A percentile compares a stretch with the other conserved stretches of the same genome.
Conservation (phyloP, 169 alveolate species). For the Plasmodium cynomolgi region DNA sequence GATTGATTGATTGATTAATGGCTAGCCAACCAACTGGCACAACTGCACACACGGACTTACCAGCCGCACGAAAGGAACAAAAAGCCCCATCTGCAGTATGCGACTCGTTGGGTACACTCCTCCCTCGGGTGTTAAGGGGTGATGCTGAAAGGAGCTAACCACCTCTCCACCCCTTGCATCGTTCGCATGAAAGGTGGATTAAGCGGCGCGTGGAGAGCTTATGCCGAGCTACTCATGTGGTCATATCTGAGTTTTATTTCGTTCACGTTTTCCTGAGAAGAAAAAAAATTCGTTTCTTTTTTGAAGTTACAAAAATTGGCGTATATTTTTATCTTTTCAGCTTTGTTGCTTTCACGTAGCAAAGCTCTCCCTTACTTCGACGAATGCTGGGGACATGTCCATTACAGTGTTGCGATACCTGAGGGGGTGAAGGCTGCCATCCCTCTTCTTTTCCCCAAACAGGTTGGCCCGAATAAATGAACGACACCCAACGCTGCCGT, state of each 20-base stretch:
- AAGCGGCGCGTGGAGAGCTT: neutral
- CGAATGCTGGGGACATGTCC: conserved; percentile 3
- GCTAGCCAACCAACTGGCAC: neutral
- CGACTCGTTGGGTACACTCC: neutral
- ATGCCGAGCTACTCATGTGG: conserved; percentile 1
- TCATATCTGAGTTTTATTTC: conserved; percentile 47
- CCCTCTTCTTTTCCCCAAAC: neutral
- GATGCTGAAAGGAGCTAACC: neutral
- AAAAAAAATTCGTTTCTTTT: neutral
- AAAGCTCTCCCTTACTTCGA: conserved; percentile 14
- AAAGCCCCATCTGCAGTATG: neutral
- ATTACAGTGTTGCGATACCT: conserved; percentile 2
- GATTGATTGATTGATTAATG: neutral
- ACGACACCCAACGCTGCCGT: conserved; percentile 6
- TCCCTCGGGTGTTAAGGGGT: neutral
- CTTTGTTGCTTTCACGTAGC: neutral
- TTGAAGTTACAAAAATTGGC: neutral
- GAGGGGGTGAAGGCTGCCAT: neutral
- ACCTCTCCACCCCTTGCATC: neutral
- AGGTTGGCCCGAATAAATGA: conserved; percentile 29
- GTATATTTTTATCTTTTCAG: neutral
- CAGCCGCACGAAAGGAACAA: neutral
- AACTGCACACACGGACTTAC: neutral
- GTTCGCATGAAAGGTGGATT: too few relatives aligned
- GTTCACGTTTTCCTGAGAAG: conserved; percentile 34